These are phyloP conservation scores for Alternaria hordeiaustralica DNA, from an alignment of 2,329 filamentous ascomycete species.

Conservation along the genomic window DNA sequence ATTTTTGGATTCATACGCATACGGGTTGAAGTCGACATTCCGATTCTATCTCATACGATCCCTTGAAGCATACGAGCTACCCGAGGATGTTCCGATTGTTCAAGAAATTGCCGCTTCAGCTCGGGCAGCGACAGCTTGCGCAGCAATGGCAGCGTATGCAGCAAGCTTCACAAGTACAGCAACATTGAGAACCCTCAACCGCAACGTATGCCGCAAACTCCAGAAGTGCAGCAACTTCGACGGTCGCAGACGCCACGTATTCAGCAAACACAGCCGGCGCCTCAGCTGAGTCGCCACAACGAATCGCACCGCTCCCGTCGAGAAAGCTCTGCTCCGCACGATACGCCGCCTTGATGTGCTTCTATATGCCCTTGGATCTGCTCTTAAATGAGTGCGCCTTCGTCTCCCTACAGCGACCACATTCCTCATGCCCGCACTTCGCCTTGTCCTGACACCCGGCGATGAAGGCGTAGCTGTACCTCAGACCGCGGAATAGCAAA, in stretches of 20 bases:
- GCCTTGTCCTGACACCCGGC: neutral
- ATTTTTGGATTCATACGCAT: slow-evolving; percentile 37
- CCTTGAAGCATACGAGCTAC: neutral
- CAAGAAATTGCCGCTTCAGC: neutral
- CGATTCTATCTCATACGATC: too few relatives aligned
- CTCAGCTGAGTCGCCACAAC: neutral
- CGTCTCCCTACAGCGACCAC: neutral
- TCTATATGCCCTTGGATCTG: neutral
- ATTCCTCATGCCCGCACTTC: neutral
- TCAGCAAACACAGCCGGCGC: too few relatives aligned
- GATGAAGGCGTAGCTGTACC: neutral
- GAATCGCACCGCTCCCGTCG: neutral
- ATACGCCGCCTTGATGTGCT: neutral
- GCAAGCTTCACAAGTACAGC: too few relatives aligned
- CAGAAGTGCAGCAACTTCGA: too few relatives aligned
- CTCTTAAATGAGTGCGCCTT: neutral
- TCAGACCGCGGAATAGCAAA: neutral
- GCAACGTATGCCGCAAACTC: too few relatives aligned
- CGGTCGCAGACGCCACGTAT: too few relatives aligned
- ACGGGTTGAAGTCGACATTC: slow-evolving; percentile 10
- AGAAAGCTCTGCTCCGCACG: neutral
- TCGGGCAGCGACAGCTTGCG: too few relatives aligned
- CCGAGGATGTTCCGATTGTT: neutral
- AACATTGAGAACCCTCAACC: too few relatives aligned
- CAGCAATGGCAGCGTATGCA: too few relatives aligned